phyloP scores from a whole-genome alignment of 176 grass and related monocot species.

The Phyllostachys edulis region DNA sequence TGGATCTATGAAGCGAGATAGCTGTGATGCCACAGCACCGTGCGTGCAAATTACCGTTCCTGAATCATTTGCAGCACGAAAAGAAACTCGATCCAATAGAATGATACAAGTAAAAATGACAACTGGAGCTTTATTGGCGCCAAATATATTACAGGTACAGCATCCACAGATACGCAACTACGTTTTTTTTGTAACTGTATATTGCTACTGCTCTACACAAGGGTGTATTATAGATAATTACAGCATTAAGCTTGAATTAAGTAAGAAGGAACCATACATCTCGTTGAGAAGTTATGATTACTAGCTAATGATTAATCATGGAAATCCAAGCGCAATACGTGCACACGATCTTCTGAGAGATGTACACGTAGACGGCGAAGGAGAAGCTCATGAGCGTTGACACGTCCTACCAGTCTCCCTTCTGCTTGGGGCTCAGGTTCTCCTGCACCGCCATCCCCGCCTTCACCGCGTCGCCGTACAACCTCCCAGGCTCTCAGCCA shows the following conservation, averaged over 20 bases:
- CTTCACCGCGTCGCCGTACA: slow-evolving; percentile 37
- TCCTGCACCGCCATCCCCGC: slow-evolving; percentile 46
- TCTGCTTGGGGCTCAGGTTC: slow-evolving; percentile 60
- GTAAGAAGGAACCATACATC: background rate
- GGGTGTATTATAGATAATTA: background rate
- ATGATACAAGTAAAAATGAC: background rate
- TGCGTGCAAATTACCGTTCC: background rate
- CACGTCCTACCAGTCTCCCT: slow-evolving; percentile 79
- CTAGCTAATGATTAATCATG: slow-evolving; percentile 51
- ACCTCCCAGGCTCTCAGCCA: slow-evolving; percentile 14
- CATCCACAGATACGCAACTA: background rate
- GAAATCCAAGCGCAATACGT: slow-evolving; percentile 68
- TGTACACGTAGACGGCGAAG: slow-evolving; percentile 83
- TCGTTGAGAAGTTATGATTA: background rate
- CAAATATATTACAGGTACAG: slow-evolving; percentile 16
- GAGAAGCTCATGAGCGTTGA: slow-evolving; percentile 82
- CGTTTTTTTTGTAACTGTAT: background rate
- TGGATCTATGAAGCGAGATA: background rate
- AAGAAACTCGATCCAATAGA: background rate
- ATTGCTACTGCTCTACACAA: background rate
- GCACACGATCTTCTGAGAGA: slow-evolving; percentile 82
- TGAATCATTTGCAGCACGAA: background rate
- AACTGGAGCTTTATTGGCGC: slow-evolving; percentile 1
- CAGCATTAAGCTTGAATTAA: background rate
- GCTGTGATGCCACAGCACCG: background rate